Evolutionary conservation across 2,329 filamentous ascomycete species (phyloP).

Genomic region (Cytospora paraplurivora): DNA sequence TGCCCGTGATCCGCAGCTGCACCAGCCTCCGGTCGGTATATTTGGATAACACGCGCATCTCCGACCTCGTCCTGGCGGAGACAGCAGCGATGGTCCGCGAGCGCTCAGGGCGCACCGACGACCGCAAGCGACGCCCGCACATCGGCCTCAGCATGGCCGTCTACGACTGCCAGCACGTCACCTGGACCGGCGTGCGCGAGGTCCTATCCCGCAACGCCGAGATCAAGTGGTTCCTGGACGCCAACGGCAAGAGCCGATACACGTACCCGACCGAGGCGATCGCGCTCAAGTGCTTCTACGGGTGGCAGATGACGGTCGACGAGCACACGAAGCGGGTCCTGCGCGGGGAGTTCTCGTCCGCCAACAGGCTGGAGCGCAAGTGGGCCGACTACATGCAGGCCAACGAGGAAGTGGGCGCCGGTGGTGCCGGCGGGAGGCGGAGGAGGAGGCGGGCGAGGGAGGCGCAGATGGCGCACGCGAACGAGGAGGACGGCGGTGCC

Average conservation of each 20-base stretch:
- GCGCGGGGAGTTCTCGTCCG: constrained; percentile 72
- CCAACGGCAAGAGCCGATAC: constrained; percentile 15
- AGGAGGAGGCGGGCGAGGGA: constrained; percentile 78
- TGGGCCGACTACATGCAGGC: constrained; percentile 96
- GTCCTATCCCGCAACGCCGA: constrained; percentile 84
- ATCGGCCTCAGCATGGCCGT: constrained; percentile 76
- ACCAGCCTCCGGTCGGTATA: constrained; percentile 70
- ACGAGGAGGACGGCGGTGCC: constrained; percentile 73
- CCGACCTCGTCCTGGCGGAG: constrained; percentile 82
- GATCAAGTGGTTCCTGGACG: constrained; percentile 53
- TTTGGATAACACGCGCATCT: constrained; percentile 91
- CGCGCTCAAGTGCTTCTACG: constrained; percentile 89
- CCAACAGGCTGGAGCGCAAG: constrained; percentile 79
- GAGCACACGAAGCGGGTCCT: constrained; percentile 89
- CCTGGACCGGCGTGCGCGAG: constrained; percentile 88
- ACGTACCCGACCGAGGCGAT: constrained; percentile 78
- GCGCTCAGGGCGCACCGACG: constrained; percentile 54
- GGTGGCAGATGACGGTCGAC: constrained; percentile 91
- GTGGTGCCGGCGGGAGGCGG: constrained; percentile 66
- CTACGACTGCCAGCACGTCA: constrained; percentile 90
- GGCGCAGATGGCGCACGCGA: constrained; percentile 76
- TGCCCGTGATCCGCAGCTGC: constrained; percentile 79
- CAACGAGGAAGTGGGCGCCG: constrained; percentile 76
- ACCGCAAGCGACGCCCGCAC: constrained; percentile 46
- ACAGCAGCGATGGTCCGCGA: constrained; percentile 76